Evolutionary conservation across 345 rosid genomes (phyloP), one percentile per base, ranked within the genome.

Genomic region (Lepidium sativum): DNA sequence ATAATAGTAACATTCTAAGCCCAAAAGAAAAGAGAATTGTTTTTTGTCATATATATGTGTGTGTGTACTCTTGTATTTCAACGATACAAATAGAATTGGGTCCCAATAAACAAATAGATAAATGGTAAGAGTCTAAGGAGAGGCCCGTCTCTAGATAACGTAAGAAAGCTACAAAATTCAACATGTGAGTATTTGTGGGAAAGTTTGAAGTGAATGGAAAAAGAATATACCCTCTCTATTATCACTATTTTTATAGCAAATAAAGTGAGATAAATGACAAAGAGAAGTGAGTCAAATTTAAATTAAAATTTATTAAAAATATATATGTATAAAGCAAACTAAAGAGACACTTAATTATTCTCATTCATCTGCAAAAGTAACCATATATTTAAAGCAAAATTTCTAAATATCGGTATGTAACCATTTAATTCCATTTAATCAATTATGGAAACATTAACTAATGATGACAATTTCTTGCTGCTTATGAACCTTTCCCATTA

Each of bases 341-440:
- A 71, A 71, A 64, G 47, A 64, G 60, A 64, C 44, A 49, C 60
- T 65, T 66, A 43, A 72, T 72, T 58, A 65, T 66, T 73, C 71
- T 73, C 61, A 66, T 73, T 60, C 77, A 66, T 65, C 77, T 73
- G 77, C 71, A 52, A 65, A 73, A 73, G 77, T 52, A 73, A 73
- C 72, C 62, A 66, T 73, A n/a, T 60, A 23, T 34, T 66, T 27
- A 6, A 59, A 73, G 77, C 56, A 60, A 66, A 52, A 18, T 73
- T 66, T 52, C 77, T 66, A 73, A 37, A 51, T 65, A 51, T n/a
- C 68, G 63, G 27, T 66, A 66, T 37, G 43, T 59, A 53, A 17
- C 50, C 55, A 52, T 58, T 58, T 37, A 60, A 73, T 67, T 39
- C 48, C 29, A 66, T 37, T 51, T 41, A 51, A 35, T 66, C 60